Evolutionary conservation across 2,329 filamentous ascomycete species (phyloP).

Genomic region (Orbilia ellipsospora): DNA sequence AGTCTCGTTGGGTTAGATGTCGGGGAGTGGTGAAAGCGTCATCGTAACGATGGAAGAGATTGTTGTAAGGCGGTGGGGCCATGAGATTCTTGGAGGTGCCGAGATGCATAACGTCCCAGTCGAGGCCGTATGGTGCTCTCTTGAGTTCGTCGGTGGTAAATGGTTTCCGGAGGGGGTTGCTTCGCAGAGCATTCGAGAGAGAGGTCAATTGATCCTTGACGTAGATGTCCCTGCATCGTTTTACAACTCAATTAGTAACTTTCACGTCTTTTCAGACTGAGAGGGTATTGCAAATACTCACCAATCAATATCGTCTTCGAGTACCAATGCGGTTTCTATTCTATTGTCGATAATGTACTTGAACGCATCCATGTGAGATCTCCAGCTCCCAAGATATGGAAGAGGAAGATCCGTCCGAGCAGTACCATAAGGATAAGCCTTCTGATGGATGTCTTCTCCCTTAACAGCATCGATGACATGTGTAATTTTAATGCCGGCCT

Average conservation of each 20-base stretch:
- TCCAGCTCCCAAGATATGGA: conserved; percentile 53
- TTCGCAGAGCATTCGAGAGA: conserved; percentile 38
- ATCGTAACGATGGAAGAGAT: conserved; percentile 47
- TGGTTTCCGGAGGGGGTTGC: conserved; percentile 40
- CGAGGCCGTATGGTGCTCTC: conserved; percentile 50
- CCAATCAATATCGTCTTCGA: conserved; percentile 54
- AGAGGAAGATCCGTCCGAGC: conserved; percentile 41
- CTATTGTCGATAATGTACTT: conserved; percentile 53
- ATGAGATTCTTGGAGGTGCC: conserved; percentile 50
- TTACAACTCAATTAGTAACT: no score
- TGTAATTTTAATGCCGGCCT: conserved; percentile 34
- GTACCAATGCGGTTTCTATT: conserved; percentile 44
- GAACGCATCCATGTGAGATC: conserved; percentile 53
- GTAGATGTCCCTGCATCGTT: conserved; percentile 38
- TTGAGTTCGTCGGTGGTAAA: conserved; percentile 43
- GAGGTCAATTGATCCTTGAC: conserved; percentile 49
- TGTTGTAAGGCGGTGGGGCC: conserved; percentile 49
- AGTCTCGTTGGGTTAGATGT: conserved; percentile 19
- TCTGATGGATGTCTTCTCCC: conserved; percentile 50
- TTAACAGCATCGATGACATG: conserved; percentile 49
- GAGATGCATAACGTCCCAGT: conserved; percentile 54
- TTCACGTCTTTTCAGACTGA: background rate
- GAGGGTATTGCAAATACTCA: conserved; percentile 1
- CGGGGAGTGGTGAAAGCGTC: conserved; percentile 41
- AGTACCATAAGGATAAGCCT: conserved; percentile 46